Percentiles rank a stretch among this genome's conserved stretches.
Conservation (phyloP, 495 filamentous ascomycete species). For the Daldinia grandis region DNA sequence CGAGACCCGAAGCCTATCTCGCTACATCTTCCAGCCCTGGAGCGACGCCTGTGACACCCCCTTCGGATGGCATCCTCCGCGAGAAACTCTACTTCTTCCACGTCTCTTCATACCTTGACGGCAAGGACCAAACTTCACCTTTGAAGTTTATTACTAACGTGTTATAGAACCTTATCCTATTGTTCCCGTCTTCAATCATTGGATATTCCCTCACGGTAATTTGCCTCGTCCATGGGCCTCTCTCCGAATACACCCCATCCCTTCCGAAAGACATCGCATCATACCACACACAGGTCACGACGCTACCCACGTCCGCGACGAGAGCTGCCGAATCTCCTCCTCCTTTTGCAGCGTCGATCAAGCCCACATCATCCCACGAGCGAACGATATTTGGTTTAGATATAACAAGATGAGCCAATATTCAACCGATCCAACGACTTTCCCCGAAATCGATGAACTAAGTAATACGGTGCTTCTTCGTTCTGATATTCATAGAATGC, state of each 20-base stretch:
- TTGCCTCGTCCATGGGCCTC: background rate
- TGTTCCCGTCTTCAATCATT: background rate
- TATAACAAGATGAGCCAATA: background rate
- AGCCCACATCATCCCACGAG: background rate
- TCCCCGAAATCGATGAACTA: background rate
- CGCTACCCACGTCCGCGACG: background rate
- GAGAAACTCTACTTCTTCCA: background rate
- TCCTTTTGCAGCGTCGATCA: background rate
- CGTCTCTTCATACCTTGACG: background rate
- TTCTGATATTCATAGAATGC: background rate
- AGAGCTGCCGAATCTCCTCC: background rate
- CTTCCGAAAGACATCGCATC: background rate
- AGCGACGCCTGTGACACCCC: background rate
- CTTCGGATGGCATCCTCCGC: background rate
- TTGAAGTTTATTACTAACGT: background rate
- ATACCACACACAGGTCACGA: background rate
- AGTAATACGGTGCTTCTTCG: background rate
- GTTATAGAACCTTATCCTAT: background rate
- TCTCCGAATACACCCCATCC: background rate
- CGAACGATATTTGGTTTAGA: background rate
- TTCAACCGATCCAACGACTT: background rate
- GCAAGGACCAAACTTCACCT: background rate
- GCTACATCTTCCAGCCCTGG: background rate
- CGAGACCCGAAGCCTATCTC: background rate
- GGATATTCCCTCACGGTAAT: background rate